Evolutionary conservation across 768 basidiomycete species (phyloP).

Genomic region (Panaeolus cyanescens): DNA sequence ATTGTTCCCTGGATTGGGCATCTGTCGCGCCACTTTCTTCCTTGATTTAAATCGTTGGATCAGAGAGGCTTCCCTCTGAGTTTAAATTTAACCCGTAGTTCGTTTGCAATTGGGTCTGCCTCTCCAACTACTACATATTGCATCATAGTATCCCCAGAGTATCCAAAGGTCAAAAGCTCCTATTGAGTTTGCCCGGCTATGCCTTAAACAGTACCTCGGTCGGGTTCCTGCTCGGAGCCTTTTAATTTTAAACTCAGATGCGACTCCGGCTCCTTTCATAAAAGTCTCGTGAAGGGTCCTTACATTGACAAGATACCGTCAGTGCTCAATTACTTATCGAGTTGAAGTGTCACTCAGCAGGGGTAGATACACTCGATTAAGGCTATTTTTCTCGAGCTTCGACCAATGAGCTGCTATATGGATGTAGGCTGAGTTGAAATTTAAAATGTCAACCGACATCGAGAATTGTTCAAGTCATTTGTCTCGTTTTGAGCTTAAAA

Average conservation of each 20-base stretch:
- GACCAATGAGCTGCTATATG: not conserved
- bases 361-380: not conserved
- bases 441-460: not conserved
- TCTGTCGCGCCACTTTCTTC: not conserved
- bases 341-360: not conserved
- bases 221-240: not conserved
- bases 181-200: not conserved
- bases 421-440: not conserved
- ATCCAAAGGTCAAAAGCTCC: too few species aligned
- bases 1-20: not conserved
- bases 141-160: not conserved
- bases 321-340: not conserved
- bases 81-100: not conserved
- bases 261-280: not conserved
- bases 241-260: not conserved
- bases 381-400: not conserved
- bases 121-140: too few species aligned
- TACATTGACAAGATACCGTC: not conserved
- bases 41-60: not conserved
- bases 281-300: not conserved
- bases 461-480: too few species aligned
- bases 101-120: too few species aligned
- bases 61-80: not conserved
- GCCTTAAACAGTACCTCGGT: not conserved
- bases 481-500: too few species aligned